phyloP scores from a whole-genome alignment of 73 alveolate species.

The Symbiodinium natans region DNA sequence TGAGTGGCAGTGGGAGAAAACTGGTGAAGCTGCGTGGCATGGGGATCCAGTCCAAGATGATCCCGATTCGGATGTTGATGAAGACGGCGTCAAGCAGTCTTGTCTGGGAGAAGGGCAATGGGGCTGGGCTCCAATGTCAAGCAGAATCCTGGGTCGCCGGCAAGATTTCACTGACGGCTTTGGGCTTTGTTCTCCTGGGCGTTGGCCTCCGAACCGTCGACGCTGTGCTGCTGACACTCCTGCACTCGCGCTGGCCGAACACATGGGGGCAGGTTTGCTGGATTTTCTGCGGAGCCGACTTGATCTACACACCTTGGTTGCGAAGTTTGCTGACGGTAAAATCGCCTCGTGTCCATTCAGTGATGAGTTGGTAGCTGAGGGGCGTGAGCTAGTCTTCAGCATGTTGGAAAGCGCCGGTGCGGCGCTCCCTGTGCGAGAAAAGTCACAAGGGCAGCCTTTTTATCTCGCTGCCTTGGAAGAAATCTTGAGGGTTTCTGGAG shows the following conservation, averaged over 20 bases:
- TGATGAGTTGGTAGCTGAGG: neutral
- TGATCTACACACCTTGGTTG: neutral
- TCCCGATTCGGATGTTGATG: neutral
- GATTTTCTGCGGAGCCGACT: neutral
- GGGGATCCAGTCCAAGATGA: neutral
- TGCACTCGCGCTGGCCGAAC: neutral
- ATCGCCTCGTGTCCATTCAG: neutral
- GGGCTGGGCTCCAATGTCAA: too few relatives aligned
- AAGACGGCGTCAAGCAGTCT: too few relatives aligned
- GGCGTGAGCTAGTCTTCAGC: neutral
- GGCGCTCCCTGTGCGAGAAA: neutral
- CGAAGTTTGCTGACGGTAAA: neutral
- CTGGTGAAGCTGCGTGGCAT: neutral
- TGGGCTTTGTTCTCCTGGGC: conserved; percentile 59
- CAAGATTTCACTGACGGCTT: neutral
- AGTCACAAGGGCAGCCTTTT: neutral
- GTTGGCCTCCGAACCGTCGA: conserved; percentile 14
- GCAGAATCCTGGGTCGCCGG: too few relatives aligned
- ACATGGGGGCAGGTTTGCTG: neutral
- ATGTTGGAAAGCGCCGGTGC: neutral
- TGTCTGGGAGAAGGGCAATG: too few relatives aligned
- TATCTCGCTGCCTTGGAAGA: neutral
- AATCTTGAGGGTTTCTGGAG: neutral
- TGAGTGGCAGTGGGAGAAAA: neutral
- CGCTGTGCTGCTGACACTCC: conserved; percentile 3